A percentile compares a stretch with the other conserved stretches of the same genome.
Conservation (phyloP, 257 asterid species). For the Plantago ovata region DNA sequence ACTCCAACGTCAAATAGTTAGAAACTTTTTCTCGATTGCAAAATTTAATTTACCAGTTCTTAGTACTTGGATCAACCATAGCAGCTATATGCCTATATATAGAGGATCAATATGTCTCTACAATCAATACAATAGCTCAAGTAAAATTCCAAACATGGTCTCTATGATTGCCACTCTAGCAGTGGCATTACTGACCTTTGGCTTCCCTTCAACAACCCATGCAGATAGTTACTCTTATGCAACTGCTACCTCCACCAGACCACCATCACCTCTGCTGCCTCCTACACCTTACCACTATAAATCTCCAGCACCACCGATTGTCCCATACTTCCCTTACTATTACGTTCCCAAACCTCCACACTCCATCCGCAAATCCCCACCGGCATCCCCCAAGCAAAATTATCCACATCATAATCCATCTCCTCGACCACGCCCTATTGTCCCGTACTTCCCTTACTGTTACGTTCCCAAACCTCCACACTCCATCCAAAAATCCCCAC, state of each 20-base stretch:
- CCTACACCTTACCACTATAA: neutral
- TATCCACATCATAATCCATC: neutral
- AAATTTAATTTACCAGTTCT: no score
- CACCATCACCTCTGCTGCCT: no score
- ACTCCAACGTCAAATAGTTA: no score
- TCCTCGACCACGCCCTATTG: neutral
- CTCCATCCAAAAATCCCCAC: neutral
- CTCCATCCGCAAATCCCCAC: neutral
- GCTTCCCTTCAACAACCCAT: neutral
- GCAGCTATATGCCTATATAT: no score
- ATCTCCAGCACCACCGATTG: neutral
- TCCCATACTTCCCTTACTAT: no score
- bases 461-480: neutral
- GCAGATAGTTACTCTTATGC: neutral
- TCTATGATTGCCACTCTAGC: constrained; percentile 1
- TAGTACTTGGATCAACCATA: no score
- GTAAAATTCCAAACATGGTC: neutral
- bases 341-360: neutral
- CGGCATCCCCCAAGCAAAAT: neutral
- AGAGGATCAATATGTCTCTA: no score
- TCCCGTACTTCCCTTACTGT: no score
- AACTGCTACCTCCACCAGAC: no score
- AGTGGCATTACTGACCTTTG: neutral
- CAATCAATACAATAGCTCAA: no score
- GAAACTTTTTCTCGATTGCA: no score